Conservation (phyloP, 768 basidiomycete species). For the Panaeolus cyanescens region DNA sequence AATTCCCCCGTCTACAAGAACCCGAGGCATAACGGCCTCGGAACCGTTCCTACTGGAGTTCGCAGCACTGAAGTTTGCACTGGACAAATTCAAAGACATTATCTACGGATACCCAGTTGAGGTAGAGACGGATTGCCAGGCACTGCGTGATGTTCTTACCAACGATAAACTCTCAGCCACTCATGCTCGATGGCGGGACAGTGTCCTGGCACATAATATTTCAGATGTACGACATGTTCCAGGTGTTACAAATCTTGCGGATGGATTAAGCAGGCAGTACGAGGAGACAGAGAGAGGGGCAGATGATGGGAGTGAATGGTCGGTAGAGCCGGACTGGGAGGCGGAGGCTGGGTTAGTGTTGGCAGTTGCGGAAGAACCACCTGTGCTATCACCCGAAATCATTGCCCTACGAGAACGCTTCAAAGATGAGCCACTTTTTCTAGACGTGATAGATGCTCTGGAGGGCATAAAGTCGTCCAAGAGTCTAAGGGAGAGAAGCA, state of each 20-base stretch:
- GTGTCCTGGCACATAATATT: slow-evolving; percentile 23
- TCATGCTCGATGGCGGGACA: slow-evolving; percentile 33
- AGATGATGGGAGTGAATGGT: slow-evolving; percentile 26
- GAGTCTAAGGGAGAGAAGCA: slow-evolving; percentile 10
- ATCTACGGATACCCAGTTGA: too few relatives aligned
- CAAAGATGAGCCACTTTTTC: slow-evolving; percentile 16
- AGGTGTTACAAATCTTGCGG: slow-evolving; percentile 22
- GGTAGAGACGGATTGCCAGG: too few relatives aligned
- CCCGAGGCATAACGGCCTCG: too few relatives aligned
- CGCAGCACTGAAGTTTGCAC: too few relatives aligned
- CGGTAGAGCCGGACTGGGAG: slow-evolving; percentile 23
- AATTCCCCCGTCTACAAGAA: too few relatives aligned
- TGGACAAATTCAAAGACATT: too few relatives aligned
- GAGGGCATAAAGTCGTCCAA: slow-evolving; percentile 18
- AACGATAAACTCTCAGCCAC: slow-evolving; percentile 26
- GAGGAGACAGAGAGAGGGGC: slow-evolving; percentile 11
- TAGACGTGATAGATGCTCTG: slow-evolving; percentile 6
- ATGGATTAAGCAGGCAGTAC: slow-evolving; percentile 22
- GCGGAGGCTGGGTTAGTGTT: slow-evolving; percentile 8
- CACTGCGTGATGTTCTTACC: slow-evolving; percentile 28
- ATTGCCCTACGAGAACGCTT: slow-evolving; percentile 30
- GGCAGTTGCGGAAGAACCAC: too few relatives aligned
- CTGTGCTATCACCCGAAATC: too few relatives aligned
- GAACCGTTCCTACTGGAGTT: too few relatives aligned
- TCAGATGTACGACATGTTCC: slow-evolving; percentile 20